These are phyloP conservation scores for Eutrema heterophyllum DNA, from an alignment of 345 rosid species.

Conservation along the genomic window DNA sequence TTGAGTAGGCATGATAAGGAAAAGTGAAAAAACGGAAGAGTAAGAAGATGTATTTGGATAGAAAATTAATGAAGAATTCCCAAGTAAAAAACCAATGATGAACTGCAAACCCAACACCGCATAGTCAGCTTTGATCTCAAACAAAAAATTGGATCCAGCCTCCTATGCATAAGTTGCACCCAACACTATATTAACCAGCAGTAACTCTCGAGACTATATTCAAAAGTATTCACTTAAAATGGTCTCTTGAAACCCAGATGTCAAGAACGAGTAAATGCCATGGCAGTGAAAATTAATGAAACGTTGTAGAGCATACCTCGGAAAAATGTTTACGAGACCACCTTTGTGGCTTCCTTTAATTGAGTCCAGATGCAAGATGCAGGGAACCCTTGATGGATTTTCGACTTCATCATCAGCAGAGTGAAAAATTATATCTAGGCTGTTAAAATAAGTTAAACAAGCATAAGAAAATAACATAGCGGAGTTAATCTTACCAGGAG, in stretches of 20 bases:
- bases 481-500: conserved; percentile 44
- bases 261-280: conserved; percentile 5
- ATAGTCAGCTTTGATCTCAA: neutral
- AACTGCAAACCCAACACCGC: conserved; percentile 3
- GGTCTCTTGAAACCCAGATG: neutral
- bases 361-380: conserved; percentile 95
- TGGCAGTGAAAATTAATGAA: neutral
- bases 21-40: too few relatives aligned
- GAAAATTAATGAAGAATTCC: neutral
- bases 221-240: neutral
- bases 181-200: neutral
- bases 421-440: neutral
- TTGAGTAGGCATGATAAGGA: neutral
- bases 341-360: conserved; percentile 84
- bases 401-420: conserved; percentile 45
- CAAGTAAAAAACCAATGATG: neutral
- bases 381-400: conserved; percentile 50
- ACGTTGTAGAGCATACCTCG: conserved; percentile 46
- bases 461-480: neutral
- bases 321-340: conserved; percentile 80
- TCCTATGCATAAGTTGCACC: neutral
- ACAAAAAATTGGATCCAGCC: neutral
- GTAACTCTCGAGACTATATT: neutral
- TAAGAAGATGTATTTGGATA: neutral
- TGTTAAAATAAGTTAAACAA: conserved; percentile 4